Conservation (phyloP, 345 rosid genomes). For the Salix arbutifolia region DNA sequence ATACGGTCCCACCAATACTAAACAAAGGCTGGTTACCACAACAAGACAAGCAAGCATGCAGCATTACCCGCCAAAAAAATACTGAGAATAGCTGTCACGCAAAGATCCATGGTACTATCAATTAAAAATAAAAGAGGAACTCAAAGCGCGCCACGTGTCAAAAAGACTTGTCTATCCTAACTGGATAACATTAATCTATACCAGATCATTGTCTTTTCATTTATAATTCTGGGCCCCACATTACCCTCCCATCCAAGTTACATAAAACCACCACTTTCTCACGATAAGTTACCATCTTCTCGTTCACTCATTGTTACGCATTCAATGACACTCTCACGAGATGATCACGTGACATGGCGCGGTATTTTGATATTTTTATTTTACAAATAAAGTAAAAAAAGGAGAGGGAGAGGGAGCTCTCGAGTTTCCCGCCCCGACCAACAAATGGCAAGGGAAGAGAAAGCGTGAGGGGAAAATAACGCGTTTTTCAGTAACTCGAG, state of each 20-base stretch:
- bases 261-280: neutral
- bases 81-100: too few species aligned
- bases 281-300: neutral
- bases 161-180: neutral
- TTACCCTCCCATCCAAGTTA: slow-evolving; percentile 1
- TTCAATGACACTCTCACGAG: neutral
- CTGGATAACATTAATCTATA: neutral
- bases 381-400: neutral
- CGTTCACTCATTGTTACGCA: neutral
- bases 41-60: neutral
- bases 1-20: neutral
- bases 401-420: neutral
- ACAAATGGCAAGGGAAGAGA: slow-evolving; percentile 20
- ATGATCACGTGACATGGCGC: neutral
- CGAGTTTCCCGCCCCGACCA: slow-evolving; percentile 26
- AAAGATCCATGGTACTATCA: too few species aligned
- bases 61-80: neutral
- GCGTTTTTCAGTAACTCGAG: slow-evolving; percentile 17
- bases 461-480: neutral
- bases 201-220: neutral
- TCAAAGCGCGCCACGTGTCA: neutral
- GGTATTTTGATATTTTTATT: neutral
- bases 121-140: neutral
- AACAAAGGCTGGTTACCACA: neutral
- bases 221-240: slow-evolving; percentile 10